Percentiles rank a stretch among this genome's conserved stretches.
Conservation (phyloP, 345 rosid genomes). For the Ricinus communis region DNA sequence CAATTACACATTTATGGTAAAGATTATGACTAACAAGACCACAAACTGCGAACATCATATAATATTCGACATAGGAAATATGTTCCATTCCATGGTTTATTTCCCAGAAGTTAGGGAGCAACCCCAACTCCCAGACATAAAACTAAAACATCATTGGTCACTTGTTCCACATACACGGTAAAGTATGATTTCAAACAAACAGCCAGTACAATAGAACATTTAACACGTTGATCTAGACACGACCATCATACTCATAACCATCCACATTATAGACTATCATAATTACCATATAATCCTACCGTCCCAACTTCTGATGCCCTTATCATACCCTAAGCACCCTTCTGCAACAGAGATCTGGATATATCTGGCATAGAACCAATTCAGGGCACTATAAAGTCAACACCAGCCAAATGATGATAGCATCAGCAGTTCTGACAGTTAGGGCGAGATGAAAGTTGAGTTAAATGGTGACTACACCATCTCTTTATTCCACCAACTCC, state of each 20-base stretch:
- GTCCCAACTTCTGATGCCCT: slow-evolving; percentile 18
- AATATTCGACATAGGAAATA: background rate
- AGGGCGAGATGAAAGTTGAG: slow-evolving; percentile 23
- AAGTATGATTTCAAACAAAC: background rate
- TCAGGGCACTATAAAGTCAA: slow-evolving; percentile 8
- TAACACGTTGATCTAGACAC: slow-evolving; percentile 4
- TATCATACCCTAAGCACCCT: slow-evolving; percentile 14
- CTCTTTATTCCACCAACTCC: slow-evolving; percentile 35
- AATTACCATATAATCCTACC: slow-evolving; percentile 18
- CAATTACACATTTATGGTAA: too few species aligned
- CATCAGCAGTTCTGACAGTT: slow-evolving; percentile 30
- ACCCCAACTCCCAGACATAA: slow-evolving; percentile 17
- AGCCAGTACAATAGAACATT: background rate
- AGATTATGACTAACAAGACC: background rate
- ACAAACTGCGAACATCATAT: background rate
- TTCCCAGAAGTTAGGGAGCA: background rate
- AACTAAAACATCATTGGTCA: background rate
- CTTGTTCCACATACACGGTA: background rate
- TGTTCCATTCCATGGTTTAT: slow-evolving; percentile 21
- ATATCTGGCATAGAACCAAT: slow-evolving; percentile 19
- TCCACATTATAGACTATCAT: background rate
- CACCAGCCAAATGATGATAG: slow-evolving; percentile 11
- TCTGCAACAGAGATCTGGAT: slow-evolving; percentile 23
- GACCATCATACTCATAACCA: too few species aligned
- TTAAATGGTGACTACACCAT: slow-evolving; percentile 28